Evolutionary conservation across 176 grass and related monocot species (phyloP).

Genomic region (Tillandsia leiboldiana): DNA sequence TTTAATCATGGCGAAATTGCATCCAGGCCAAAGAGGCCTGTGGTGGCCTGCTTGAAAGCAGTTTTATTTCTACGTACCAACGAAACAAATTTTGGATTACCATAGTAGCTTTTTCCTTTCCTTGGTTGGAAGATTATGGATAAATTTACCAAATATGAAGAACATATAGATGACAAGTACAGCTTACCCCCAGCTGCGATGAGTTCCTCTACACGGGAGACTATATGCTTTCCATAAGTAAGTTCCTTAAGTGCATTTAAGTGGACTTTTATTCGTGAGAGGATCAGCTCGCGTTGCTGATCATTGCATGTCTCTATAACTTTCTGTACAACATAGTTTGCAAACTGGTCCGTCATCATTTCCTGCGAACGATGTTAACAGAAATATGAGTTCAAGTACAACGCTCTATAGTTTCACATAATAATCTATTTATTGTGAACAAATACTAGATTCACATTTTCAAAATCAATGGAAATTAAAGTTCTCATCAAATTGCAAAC

Average conservation of each 20-base stretch:
- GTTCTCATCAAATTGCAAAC: no score
- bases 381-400: background rate
- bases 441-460: no score
- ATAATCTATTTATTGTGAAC: background rate
- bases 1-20: no score
- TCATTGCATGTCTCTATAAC: conserved; percentile 1
- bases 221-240: conserved; percentile 16
- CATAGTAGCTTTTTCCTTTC: no score
- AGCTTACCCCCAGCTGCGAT: conserved; percentile 1
- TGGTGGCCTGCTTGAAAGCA: no score
- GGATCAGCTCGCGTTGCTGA: background rate
- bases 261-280: conserved; percentile 8
- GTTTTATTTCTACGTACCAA: no score
- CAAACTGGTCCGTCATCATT: conserved; percentile 31
- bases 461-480: no score
- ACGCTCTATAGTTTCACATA: background rate
- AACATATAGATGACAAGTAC: background rate
- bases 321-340: conserved; percentile 27
- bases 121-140: no score
- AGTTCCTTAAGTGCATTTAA: background rate
- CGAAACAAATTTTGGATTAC: no score
- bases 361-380: conserved; percentile 2
- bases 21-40: no score
- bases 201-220: conserved; percentile 11
- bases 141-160: no score